Conservation (phyloP, 2,329 filamentous ascomycete genomes). For the Botrytis porri region DNA sequence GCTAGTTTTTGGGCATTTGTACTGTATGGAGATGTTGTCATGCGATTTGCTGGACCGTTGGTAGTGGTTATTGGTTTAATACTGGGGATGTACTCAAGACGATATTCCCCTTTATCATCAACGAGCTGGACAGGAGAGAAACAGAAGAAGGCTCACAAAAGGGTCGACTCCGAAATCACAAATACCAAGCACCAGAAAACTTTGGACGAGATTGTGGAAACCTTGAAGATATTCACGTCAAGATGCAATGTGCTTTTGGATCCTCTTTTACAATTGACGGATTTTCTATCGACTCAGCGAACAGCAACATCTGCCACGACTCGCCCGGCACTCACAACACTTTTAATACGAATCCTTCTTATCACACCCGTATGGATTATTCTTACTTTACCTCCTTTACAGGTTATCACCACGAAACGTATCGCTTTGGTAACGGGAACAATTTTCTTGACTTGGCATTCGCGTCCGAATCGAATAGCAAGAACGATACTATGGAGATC, state of each 20-base stretch:
- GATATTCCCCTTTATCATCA: conserved; percentile 86
- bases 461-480: conserved; percentile 77
- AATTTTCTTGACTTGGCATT: conserved; percentile 86
- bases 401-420: conserved; percentile 81
- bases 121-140: conserved; percentile 69
- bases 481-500: conserved; percentile 91
- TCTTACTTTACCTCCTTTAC: conserved; percentile 76
- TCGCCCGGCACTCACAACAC: conserved; percentile 78
- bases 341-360: conserved; percentile 85
- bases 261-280: conserved; percentile 81
- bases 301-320: conserved; percentile 91
- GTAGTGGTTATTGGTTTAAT: conserved; percentile 78
- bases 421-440: conserved; percentile 86
- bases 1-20: conserved; percentile 81
- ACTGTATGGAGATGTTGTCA: conserved; percentile 80
- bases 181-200: conserved; percentile 85
- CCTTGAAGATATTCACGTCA: conserved; percentile 82
- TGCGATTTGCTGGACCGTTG: conserved; percentile 79
- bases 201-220: conserved; percentile 94
- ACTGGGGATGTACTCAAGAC: conserved; percentile 84
- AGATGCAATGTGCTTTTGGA: conserved; percentile 91
- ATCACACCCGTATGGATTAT: conserved; percentile 85
- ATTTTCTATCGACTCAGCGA: conserved; percentile 87
- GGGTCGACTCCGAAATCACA: conserved; percentile 51
- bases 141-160: conserved; percentile 52